A percentile compares a stretch with the other conserved stretches of the same genome.
Evolutionary conservation across 495 filamentous ascomycete species (phyloP).

Genomic region (Neurospora sp.): DNA sequence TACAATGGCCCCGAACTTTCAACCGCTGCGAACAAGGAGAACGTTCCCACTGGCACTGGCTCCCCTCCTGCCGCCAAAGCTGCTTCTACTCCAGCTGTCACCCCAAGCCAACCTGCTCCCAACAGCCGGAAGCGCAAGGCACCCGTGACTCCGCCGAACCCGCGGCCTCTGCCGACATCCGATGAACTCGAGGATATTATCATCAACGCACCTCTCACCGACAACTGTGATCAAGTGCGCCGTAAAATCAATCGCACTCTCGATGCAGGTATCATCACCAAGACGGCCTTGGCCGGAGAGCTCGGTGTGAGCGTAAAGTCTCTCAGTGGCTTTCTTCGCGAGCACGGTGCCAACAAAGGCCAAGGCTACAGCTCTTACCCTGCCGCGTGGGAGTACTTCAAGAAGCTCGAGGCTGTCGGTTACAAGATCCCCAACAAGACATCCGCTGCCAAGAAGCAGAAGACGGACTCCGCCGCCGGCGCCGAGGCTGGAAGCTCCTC

Average conservation of each 20-base stretch:
- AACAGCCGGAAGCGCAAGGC: conserved; percentile 26
- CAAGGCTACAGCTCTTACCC: conserved; percentile 14
- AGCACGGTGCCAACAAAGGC: conserved; percentile 24
- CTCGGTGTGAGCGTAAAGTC: conserved; percentile 26
- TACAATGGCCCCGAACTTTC: neutral
- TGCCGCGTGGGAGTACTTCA: conserved; percentile 25
- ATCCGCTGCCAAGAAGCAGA: conserved; percentile 18
- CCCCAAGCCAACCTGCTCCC: neutral
- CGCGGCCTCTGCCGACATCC: conserved; percentile 5
- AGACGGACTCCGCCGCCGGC: conserved; percentile 4
- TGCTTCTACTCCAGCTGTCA: neutral
- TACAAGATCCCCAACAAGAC: conserved; percentile 15
- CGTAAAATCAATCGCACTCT: conserved; percentile 33
- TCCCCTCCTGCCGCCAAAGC: neutral
- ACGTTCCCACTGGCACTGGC: neutral
- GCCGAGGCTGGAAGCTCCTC: conserved; percentile 1
- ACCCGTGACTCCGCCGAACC: conserved; percentile 14
- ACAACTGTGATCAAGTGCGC: conserved; percentile 30
- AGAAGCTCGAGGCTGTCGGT: conserved; percentile 20
- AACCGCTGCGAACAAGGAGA: neutral
- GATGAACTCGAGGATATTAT: conserved; percentile 10
- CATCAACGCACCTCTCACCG: conserved; percentile 10
- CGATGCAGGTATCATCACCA: conserved; percentile 37
- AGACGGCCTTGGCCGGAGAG: conserved; percentile 31
- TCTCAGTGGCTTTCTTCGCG: conserved; percentile 27